phyloP scores from a whole-genome alignment of 75 land plant species.

The Picea sitchensis region DNA sequence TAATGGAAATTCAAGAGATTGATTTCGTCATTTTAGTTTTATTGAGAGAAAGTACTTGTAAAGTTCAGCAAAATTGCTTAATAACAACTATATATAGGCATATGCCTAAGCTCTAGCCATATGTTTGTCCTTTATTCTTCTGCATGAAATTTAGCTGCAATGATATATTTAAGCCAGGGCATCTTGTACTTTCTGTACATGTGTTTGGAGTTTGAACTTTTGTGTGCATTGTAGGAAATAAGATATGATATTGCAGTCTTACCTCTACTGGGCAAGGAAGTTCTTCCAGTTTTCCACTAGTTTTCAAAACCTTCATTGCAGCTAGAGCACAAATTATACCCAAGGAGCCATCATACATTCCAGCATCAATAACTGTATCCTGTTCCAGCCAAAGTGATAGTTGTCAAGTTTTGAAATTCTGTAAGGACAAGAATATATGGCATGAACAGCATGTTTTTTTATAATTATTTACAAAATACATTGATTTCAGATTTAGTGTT shows the following conservation, averaged over 20 bases:
- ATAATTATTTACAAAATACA: neutral
- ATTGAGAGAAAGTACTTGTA: neutral
- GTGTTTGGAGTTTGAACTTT: neutral
- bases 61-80: neutral
- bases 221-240: neutral
- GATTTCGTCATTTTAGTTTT: neutral
- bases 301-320: slow-evolving; percentile 72
- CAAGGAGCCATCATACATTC: slow-evolving; percentile 88
- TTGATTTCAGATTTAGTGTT: neutral
- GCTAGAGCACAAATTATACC: slow-evolving; percentile 93
- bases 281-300: slow-evolving; percentile 40
- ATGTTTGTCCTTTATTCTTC: neutral
- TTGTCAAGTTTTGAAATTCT: slow-evolving; percentile 3
- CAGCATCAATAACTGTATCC: slow-evolving; percentile 99
- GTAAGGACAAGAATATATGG: neutral
- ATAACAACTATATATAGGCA: neutral
- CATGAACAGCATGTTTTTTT: neutral
- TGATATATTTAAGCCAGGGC: neutral
- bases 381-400: slow-evolving; percentile 22
- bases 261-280: slow-evolving; percentile 90
- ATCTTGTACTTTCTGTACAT: neutral
- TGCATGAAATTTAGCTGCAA: neutral
- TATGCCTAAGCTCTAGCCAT: no score
- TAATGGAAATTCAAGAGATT: neutral
- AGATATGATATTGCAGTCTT: neutral